Percentiles rank a stretch among this genome's conserved stretches.
Evolutionary conservation across 805 yeast species (phyloP).

Genomic region (Yamadazyma ubonensis): DNA sequence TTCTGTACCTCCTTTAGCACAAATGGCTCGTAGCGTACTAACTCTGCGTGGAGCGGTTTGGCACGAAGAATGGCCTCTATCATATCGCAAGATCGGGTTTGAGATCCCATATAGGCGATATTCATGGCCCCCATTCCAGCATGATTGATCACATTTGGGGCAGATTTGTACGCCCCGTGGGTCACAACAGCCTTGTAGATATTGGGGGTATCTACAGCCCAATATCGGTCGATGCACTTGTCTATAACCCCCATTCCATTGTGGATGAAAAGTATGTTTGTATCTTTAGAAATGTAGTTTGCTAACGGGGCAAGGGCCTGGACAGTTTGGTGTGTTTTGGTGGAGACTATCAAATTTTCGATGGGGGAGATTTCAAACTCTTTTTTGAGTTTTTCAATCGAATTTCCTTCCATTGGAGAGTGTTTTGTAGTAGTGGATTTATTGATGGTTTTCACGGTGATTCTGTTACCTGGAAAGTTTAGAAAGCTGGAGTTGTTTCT

Average conservation of each 20-base stretch:
- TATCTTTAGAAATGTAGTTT: conserved; percentile 44
- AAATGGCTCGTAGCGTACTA: conserved; percentile 3
- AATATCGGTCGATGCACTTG: conserved; percentile 46
- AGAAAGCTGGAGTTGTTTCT: not conserved
- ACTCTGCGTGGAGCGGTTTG: conserved; percentile 6
- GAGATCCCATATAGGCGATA: conserved; percentile 26
- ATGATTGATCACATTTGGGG: conserved; percentile 42
- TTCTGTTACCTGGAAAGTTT: not conserved
- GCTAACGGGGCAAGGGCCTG: conserved; percentile 58
- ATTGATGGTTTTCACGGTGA: conserved; percentile 10
- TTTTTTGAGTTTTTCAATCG: not conserved
- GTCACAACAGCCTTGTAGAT: conserved; percentile 74
- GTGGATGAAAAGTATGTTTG: conserved; percentile 70
- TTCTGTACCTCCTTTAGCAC: conserved; percentile 49
- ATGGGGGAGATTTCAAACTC: not conserved
- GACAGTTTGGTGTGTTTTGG: conserved; percentile 75
- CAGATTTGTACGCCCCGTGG: conserved; percentile 71
- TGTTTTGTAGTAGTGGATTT: conserved; percentile 1
- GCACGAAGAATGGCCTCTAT: conserved; percentile 10
- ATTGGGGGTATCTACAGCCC: conserved; percentile 57
- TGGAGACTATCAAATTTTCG: conserved; percentile 62
- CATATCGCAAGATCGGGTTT: too few species aligned
- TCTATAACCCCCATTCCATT: conserved; percentile 80
- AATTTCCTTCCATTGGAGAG: not conserved
- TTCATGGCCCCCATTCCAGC: conserved; percentile 63